Conservation (phyloP, 306 rosid species). For the Myrica gale region DNA sequence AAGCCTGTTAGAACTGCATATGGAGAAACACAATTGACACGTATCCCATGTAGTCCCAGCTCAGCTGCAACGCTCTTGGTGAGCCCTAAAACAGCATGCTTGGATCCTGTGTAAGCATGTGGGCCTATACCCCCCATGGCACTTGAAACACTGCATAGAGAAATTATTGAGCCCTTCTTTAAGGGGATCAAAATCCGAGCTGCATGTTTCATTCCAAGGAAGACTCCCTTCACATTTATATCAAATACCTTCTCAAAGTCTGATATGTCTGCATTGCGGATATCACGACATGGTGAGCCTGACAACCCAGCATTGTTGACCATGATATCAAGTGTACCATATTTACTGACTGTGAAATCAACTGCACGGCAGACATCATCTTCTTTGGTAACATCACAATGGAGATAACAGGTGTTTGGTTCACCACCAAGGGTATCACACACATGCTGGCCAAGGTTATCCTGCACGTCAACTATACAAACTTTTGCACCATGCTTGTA, state of each 20-base stretch:
- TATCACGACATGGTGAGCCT: conserved; percentile 67
- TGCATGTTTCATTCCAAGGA: conserved; percentile 82
- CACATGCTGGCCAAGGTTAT: conserved; percentile 54
- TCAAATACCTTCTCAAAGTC: conserved; percentile 78
- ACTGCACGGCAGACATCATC: conserved; percentile 57
- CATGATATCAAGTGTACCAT: conserved; percentile 75
- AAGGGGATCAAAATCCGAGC: conserved; percentile 63
- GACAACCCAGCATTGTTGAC: conserved; percentile 85
- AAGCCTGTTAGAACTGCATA: conserved; percentile 50
- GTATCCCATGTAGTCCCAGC: conserved; percentile 56
- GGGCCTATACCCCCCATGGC: conserved; percentile 53
- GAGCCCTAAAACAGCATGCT: conserved; percentile 76
- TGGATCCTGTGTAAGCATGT: conserved; percentile 73
- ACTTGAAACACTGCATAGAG: conserved; percentile 57
- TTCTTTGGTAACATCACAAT: conserved; percentile 69
- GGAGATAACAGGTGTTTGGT: conserved; percentile 37
- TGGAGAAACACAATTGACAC: conserved; percentile 74
- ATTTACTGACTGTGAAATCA: conserved; percentile 48
- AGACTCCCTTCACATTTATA: conserved; percentile 73
- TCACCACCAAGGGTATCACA: conserved; percentile 45
- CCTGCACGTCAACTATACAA: conserved; percentile 73
- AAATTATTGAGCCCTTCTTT: conserved; percentile 72
- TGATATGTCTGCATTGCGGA: conserved; percentile 51
- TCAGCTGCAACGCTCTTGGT: conserved; percentile 86
- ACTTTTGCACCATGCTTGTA: conserved; percentile 77